Conservation (phyloP, 345 rosid genomes). For the Syzygium aromaticum region DNA sequence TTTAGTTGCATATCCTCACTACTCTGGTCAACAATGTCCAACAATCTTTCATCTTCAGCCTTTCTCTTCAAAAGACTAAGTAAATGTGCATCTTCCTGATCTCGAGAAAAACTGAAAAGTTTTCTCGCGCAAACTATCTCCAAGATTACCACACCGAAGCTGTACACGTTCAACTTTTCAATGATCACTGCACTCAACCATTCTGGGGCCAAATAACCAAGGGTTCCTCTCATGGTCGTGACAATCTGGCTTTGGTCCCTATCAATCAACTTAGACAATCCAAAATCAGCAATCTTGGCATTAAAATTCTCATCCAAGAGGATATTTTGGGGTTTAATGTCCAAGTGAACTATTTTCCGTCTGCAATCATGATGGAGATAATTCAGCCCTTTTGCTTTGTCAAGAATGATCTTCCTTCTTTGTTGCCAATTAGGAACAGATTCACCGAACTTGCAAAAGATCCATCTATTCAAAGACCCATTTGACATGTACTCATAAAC, state of each 20-base stretch:
- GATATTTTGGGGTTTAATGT: conserved; percentile 1
- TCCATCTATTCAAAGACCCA: conserved; percentile 18
- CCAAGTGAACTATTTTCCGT: no score
- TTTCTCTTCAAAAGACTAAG: background rate
- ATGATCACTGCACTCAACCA: conserved; percentile 10
- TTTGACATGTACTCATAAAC: conserved; percentile 16
- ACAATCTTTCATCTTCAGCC: background rate
- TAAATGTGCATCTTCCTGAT: background rate
- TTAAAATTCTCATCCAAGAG: conserved; percentile 12
- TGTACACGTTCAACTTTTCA: conserved; percentile 21
- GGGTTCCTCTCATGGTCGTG: conserved; percentile 17
- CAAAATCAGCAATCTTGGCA: conserved; percentile 15
- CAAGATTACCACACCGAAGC: conserved; percentile 23
- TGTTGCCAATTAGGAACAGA: conserved; percentile 6
- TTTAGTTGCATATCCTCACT: background rate
- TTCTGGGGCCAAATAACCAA: conserved; percentile 14
- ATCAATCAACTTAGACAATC: conserved; percentile 3
- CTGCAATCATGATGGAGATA: no score
- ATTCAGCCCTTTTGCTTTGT: background rate
- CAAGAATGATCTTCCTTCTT: conserved; percentile 7
- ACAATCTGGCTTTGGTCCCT: conserved; percentile 7
- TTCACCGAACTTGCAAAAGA: background rate
- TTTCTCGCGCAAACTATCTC: conserved; percentile 6
- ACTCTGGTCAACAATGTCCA: background rate
- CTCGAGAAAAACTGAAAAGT: background rate